Evolutionary conservation across 176 grass and related monocot genomes (phyloP), one percentile per base, ranked within the genome.

Genomic region (Bonia amplexicaulis): DNA sequence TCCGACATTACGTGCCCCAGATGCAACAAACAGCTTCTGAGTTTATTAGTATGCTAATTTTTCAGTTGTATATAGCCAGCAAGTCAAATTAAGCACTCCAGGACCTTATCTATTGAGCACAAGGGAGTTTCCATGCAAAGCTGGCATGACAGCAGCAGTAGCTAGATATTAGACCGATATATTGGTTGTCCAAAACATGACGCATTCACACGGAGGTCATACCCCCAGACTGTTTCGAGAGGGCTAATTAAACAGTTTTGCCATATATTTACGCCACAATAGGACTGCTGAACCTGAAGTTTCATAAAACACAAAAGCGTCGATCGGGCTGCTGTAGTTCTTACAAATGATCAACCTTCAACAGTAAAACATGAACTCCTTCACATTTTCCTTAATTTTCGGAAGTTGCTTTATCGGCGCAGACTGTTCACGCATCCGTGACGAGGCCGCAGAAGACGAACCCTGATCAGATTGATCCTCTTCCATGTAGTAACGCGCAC

Each of bases 301-400:
- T 52, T 9, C 25, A 72, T 39, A 3, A 25, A 46, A 44, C 0
- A 10, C 73, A 55, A 79, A 73, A 79, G 46, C 11, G 52, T 54
- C 7, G 2, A 0, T 9, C 17, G 7, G 54, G 16, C 1, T 53
- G 3, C 7, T 3, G 20, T 22, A 52, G 42, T 40, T n/a, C 54
- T 53, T 1, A 2, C 12, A n/a, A 13, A 71, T 23, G n/a, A 69
- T 15, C 17, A 44, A 20, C n/a, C 69, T 76, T 89, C 80, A 97
- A 78, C 90, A 94, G 78, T 89, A 97, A 78, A 97, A 94, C 92
- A 97, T 97, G 63, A 92, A 85, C 58, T 86, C 57, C 78, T 92
- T 83, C 12, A 92, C 84, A 65, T 85, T 91, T 2, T 93, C 89
- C 72, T 86, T 97, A 58, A 95, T 71, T 10, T 63, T 73, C 0